A percentile compares a stretch with the other conserved stretches of the same genome.
Evolutionary conservation across 345 rosid species (phyloP).

Genomic region (Eucalyptus guilfoylei): DNA sequence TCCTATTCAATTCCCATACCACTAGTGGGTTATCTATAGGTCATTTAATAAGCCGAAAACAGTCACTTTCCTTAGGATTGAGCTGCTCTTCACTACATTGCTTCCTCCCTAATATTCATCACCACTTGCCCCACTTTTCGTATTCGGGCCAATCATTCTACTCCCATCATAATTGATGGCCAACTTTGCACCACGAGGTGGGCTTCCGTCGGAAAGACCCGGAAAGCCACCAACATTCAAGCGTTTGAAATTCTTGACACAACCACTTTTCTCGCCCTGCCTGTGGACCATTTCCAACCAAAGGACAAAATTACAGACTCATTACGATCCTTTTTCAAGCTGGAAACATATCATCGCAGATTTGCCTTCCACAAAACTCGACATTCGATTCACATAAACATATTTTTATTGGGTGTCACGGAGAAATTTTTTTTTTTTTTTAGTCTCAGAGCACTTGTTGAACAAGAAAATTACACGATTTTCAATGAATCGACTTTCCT

Average conservation of each 20-base stretch:
- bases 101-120: not conserved
- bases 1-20: not conserved
- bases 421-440: too few relatives aligned
- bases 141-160: not conserved
- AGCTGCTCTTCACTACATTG: not conserved
- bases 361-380: not conserved
- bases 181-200: not conserved
- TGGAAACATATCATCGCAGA: not conserved
- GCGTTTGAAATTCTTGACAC: not conserved
- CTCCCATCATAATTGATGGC: not conserved
- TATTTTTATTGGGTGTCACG: not conserved
- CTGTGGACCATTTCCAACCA: not conserved
- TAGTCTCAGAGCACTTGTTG: not conserved
- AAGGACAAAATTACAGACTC: not conserved
- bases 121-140: not conserved
- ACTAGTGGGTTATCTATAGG: not conserved
- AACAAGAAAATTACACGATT: not conserved
- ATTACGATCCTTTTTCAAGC: not conserved
- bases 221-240: not conserved
- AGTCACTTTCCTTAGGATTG: not conserved
- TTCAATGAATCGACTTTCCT: not conserved
- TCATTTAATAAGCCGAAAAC: not conserved
- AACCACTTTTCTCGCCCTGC: not conserved
- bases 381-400: not conserved
- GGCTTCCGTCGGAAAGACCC: not conserved